Evolutionary conservation across 2,329 filamentous ascomycete species (phyloP).

Genomic region (Hymenoscyphus occultus): DNA sequence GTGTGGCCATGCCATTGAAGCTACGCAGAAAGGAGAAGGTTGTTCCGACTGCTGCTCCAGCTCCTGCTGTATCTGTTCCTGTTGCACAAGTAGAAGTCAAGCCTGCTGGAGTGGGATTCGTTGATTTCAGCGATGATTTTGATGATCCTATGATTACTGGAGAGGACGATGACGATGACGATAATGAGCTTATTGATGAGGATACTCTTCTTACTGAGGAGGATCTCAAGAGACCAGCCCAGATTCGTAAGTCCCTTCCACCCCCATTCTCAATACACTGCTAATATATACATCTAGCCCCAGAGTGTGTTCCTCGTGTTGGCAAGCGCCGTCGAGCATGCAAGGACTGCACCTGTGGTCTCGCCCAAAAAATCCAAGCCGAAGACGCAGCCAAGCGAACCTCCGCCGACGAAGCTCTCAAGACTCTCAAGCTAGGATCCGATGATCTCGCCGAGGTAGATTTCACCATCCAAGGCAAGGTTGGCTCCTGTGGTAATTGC

Average conservation of each 20-base stretch:
- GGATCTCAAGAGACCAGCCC: constrained; percentile 73
- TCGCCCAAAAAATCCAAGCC: constrained; percentile 80
- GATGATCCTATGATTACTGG: constrained; percentile 48
- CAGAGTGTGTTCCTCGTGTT: constrained; percentile 81
- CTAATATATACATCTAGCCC: constrained; percentile 50
- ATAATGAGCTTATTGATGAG: constrained; percentile 86
- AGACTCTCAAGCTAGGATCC: constrained; percentile 66
- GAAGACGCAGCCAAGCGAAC: constrained; percentile 72
- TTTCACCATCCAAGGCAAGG: constrained; percentile 96
- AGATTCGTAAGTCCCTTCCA: constrained; percentile 64
- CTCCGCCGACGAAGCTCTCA: constrained; percentile 60
- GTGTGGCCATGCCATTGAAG: constrained; percentile 47
- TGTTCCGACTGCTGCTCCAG: constrained; percentile 34
- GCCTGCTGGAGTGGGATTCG: constrained; percentile 62
- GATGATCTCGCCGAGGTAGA: constrained; percentile 88
- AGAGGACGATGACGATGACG: constrained; percentile 60
- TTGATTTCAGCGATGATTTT: constrained; percentile 65
- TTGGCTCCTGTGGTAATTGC: constrained; percentile 92
- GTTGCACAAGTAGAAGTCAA: constrained; percentile 32
- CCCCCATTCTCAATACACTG: constrained; percentile 6
- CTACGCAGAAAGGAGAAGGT: constrained; percentile 58
- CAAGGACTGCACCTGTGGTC: constrained; percentile 96
- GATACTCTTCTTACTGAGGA: constrained; percentile 82
- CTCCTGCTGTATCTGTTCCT: constrained; percentile 30
- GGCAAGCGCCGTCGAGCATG: constrained; percentile 90